phyloP scores from a whole-genome alignment of 306 rosid species.

The Dryas alaskensis region DNA sequence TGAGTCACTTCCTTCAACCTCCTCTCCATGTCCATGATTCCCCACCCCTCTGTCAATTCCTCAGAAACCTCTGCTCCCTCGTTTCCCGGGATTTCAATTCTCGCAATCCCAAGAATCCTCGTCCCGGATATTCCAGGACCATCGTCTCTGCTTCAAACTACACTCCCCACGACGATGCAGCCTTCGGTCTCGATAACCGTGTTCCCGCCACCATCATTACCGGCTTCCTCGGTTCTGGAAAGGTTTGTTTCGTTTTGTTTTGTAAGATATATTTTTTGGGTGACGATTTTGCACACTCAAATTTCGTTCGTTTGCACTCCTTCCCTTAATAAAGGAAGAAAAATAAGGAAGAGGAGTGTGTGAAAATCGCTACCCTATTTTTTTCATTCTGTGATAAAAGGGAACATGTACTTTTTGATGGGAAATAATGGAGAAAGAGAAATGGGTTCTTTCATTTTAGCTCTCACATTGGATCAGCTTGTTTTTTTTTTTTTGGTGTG shows the following conservation, averaged over 20 bases:
- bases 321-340: background rate
- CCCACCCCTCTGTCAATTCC: conserved; percentile 12
- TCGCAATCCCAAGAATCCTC: conserved; percentile 4
- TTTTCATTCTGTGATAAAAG: too few relatives aligned
- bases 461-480: background rate
- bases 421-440: background rate
- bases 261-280: too few relatives aligned
- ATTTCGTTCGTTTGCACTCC: background rate
- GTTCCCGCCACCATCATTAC: conserved; percentile 84
- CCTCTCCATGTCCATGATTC: conserved; percentile 18
- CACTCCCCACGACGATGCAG: conserved; percentile 23
- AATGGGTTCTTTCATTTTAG: background rate
- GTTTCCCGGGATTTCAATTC: conserved; percentile 19
- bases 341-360: too few relatives aligned
- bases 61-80: conserved; percentile 31
- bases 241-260: conserved; percentile 34
- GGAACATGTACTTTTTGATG: background rate
- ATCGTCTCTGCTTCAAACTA: conserved; percentile 35
- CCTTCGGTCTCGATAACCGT: conserved; percentile 49
- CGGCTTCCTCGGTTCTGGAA: conserved; percentile 94
- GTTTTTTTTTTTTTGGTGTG: background rate
- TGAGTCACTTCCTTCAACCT: conserved; percentile 30
- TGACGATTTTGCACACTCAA: too few relatives aligned
- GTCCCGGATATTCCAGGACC: conserved; percentile 34
- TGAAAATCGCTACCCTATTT: too few relatives aligned